Evolutionary conservation across 225 moss, liverwort and hornwort species (phyloP).

Genomic region (Physcomitrium patens): DNA sequence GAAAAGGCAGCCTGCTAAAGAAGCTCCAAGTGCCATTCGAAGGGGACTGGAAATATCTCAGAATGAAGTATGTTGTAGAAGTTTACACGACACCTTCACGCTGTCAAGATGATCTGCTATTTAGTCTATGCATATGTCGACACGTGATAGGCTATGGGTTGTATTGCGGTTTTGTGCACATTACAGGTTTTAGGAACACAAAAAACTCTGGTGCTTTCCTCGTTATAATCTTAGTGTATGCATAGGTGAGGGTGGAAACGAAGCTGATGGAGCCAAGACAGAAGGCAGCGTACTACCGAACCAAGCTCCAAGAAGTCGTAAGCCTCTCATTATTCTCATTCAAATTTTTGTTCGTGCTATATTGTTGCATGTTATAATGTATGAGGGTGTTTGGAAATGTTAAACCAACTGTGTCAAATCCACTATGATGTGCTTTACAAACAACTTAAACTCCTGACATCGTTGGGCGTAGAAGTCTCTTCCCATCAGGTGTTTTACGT

Average conservation of each 20-base stretch:
- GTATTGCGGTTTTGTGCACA: too few relatives aligned
- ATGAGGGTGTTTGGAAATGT: constrained; percentile 1
- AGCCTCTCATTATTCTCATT: constrained; percentile 36
- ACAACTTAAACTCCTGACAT: too few relatives aligned
- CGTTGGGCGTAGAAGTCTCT: constrained; percentile 12
- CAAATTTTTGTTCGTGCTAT: constrained; percentile 3
- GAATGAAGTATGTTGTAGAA: constrained; percentile 42
- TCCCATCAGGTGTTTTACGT: neutral
- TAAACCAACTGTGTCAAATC: neutral
- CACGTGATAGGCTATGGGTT: neutral
- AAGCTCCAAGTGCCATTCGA: constrained; percentile 34
- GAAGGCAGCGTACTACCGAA: constrained; percentile 89
- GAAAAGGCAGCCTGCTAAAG: constrained; percentile 42
- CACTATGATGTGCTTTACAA: neutral
- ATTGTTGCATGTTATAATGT: neutral
- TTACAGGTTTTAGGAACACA: too few relatives aligned
- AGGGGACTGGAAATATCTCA: constrained; percentile 31
- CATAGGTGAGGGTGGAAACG: constrained; percentile 74
- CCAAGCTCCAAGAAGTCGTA: constrained; percentile 95
- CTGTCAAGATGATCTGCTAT: constrained; percentile 17
- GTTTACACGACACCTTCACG: neutral
- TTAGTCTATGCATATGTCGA: neutral
- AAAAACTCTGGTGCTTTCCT: too few relatives aligned
- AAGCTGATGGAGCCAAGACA: constrained; percentile 87
- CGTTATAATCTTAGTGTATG: neutral